Evolutionary conservation across 1,284 basidiomycete genomes (phyloP), one percentile per base, ranked within the genome.

Genomic region (Anthracocystis setariae): DNA sequence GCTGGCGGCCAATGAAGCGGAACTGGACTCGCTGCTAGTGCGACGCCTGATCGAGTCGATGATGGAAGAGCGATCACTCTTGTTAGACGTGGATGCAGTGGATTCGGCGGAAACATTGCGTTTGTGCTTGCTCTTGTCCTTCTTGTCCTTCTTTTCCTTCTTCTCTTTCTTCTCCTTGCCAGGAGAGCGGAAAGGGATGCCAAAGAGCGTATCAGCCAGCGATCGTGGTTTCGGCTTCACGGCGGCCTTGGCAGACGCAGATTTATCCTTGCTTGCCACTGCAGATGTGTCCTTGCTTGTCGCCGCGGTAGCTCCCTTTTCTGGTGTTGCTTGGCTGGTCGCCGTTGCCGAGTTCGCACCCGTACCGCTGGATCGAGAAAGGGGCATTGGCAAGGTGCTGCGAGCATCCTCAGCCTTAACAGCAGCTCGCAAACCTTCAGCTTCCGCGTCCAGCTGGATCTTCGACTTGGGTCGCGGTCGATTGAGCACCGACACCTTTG

Each of bases 131-230:
- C 43, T 58, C 49, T 68, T 66, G 20, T 61, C 70, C 40, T 70
- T 74, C 53, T 63, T 60, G 13, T 55, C 54, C 47, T 69, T 68
- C 35, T 60, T 66, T n/a, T 57, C 62, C 38, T 57, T 62, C 46
- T 65, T 74, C 23, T 60, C 57, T 48, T 61, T 63, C 53, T 69
- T 73, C 8, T 67, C 62, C 52, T 73, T 71, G 43, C 46, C 38
- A 3, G 65, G 73, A 9, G 67, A 64, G n/a, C 55, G 58, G 46
- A 67, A 64, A 10, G 44, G 42, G 40, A 79, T 63, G 35, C 66
- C 69, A 37, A 79, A 75, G 40, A 81, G 72, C 15, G 79, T 79
- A 45, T 81, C 79, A 10, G 79, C 79, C 8, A 81, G 53, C 18
- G 77, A 79, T 40, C 52, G 42, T 10, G 61, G 29, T 43, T 72